Evolutionary conservation across 2,329 filamentous ascomycete species (phyloP).

Genomic region (Teratosphaeria gauchensis): DNA sequence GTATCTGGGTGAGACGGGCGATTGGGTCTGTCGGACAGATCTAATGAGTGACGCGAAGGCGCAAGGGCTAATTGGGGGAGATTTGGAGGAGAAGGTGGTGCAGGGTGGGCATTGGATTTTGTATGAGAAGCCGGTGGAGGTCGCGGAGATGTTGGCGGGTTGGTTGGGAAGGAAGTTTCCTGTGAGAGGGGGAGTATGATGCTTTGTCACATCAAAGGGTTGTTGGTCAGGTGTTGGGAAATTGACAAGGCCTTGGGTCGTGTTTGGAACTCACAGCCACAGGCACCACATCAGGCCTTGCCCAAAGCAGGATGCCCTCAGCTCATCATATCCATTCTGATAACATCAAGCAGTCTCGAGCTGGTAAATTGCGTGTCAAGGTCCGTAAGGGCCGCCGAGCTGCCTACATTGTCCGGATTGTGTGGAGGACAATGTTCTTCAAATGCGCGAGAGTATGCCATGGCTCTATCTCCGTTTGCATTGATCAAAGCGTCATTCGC

Average conservation of each 20-base stretch:
- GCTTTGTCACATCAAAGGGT: background rate
- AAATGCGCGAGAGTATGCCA: background rate
- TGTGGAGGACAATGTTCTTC: background rate
- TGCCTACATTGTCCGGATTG: too few relatives aligned
- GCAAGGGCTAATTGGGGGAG: constrained; percentile 18
- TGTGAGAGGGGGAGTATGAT: background rate
- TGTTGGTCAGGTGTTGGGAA: too few relatives aligned
- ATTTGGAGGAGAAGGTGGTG: constrained; percentile 25
- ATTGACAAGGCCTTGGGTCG: too few relatives aligned
- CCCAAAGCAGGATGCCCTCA: too few relatives aligned
- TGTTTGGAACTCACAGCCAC: too few relatives aligned
- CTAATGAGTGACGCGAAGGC: constrained; percentile 19
- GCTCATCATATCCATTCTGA: too few relatives aligned
- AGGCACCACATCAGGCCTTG: too few relatives aligned
- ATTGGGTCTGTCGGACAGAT: constrained; percentile 27
- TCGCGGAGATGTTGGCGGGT: constrained; percentile 6
- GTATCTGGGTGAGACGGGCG: constrained; percentile 26
- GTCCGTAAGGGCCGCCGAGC: too few relatives aligned
- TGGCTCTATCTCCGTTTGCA: background rate
- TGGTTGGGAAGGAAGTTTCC: constrained; percentile 5
- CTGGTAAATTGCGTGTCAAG: too few relatives aligned
- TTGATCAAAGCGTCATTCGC: background rate
- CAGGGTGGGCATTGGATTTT: constrained; percentile 29
- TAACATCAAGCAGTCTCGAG: too few relatives aligned
- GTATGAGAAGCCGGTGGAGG: constrained; percentile 27